Evolutionary conservation across 163 green algal genomes (phyloP).

Genomic region (Coccomyxa subellipsoidea): DNA sequence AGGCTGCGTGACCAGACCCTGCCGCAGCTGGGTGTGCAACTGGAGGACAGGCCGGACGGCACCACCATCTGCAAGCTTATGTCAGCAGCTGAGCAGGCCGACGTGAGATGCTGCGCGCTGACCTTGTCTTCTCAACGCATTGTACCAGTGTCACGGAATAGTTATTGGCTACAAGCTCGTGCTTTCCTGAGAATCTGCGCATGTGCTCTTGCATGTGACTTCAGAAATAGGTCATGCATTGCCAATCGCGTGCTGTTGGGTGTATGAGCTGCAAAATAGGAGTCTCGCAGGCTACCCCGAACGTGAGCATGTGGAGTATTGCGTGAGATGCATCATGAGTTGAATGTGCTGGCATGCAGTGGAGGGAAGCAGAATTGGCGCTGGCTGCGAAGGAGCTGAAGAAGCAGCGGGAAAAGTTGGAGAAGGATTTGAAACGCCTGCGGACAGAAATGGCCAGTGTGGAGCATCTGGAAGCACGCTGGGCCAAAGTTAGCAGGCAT

Average conservation of each 20-base stretch:
- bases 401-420: background rate
- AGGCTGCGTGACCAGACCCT: slow-evolving; percentile 76
- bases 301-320: background rate
- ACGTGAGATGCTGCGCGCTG: background rate
- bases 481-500: background rate
- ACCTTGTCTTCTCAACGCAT: background rate
- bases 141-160: too few species aligned
- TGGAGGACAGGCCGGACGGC: slow-evolving; percentile 88
- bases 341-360: background rate
- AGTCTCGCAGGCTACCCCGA: too few species aligned
- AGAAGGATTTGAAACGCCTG: background rate
- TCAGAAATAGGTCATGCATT: too few species aligned
- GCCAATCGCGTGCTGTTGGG: too few species aligned
- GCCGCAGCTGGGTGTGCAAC: slow-evolving; percentile 81
- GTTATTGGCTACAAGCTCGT: background rate
- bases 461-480: background rate
- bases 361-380: background rate
- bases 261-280: too few species aligned
- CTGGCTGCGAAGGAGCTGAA: background rate
- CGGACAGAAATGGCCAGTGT: background rate
- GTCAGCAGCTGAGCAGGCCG: slow-evolving; percentile 44
- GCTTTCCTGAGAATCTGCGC: background rate
- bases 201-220: background rate
- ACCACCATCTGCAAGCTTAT: slow-evolving; percentile 87
- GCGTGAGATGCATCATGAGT: background rate